phyloP scores from a whole-genome alignment of 148 eudicot genomes.

The Fagopyrum esculentum region DNA sequence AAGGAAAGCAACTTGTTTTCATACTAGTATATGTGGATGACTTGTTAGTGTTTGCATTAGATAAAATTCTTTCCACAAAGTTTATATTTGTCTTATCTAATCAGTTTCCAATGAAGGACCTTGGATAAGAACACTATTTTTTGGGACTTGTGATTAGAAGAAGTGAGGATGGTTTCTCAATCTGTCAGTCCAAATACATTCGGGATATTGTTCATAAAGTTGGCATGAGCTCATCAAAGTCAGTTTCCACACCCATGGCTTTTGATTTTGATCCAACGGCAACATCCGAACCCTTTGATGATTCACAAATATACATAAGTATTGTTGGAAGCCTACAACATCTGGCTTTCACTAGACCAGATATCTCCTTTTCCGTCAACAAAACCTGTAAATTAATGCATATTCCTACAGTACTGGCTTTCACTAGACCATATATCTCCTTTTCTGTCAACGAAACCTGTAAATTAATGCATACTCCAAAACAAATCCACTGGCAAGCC shows the following conservation, averaged over 20 bases:
- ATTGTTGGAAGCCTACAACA: not conserved
- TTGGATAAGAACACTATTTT: no score
- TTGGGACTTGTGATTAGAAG: no score
- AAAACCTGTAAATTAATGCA: no score
- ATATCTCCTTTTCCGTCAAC: no score
- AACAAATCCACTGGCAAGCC: not conserved
- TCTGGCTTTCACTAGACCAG: not conserved
- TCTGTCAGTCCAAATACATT: not conserved
- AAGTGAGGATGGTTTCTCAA: not conserved
- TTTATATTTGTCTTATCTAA: no score
- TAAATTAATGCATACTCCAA: not conserved
- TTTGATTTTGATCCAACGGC: not conserved
- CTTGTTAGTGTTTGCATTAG: no score
- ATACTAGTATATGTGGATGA: no score
- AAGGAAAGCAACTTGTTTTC: no score
- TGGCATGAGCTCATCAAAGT: not conserved
- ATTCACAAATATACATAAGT: not conserved
- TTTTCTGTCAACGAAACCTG: not conserved
- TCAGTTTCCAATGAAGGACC: no score
- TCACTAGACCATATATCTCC: no score
- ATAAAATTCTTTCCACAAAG: no score
- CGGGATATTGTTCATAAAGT: not conserved
- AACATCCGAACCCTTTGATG: not conserved
- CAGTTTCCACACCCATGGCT: not conserved
- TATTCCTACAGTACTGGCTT: no score